These are phyloP conservation scores for Macrolepiota dolichaula DNA, from an alignment of 768 basidiomycete species.

Conservation along the genomic window DNA sequence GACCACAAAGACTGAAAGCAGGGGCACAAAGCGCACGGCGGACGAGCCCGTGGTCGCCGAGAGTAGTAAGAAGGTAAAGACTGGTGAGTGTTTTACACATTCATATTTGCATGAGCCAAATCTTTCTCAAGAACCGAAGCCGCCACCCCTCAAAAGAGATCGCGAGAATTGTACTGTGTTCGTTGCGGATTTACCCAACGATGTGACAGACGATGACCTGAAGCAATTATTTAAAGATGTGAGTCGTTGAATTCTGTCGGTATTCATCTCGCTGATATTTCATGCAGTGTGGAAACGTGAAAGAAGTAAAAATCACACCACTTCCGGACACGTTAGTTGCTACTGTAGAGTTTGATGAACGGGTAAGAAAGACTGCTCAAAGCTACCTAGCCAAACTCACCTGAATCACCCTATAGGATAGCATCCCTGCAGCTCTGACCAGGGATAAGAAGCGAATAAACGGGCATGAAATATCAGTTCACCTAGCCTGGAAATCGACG, in stretches of 20 bases:
- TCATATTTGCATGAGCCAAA: not conserved
- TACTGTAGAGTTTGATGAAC: slow-evolving; percentile 81
- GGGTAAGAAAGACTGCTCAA: slow-evolving; percentile 30
- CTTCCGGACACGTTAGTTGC: slow-evolving; percentile 64
- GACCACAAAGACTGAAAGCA: slow-evolving; percentile 17
- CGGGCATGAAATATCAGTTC: slow-evolving; percentile 75
- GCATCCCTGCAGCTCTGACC: slow-evolving; percentile 82
- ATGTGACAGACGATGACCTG: slow-evolving; percentile 64
- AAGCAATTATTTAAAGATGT: slow-evolving; percentile 82
- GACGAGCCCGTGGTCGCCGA: slow-evolving; percentile 38
- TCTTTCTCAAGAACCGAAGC: slow-evolving; percentile 36
- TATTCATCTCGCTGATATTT: not conserved
- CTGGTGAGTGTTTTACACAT: slow-evolving; percentile 39
- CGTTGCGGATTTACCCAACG: slow-evolving; percentile 64
- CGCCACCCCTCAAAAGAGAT: slow-evolving; percentile 71
- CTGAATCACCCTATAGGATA: slow-evolving; percentile 45
- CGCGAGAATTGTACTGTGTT: slow-evolving; percentile 95
- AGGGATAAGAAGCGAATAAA: slow-evolving; percentile 91
- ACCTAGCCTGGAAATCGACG: slow-evolving; percentile 91
- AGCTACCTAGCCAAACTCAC: too few species aligned
- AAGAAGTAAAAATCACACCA: slow-evolving; percentile 78
- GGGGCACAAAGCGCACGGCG: slow-evolving; percentile 60
- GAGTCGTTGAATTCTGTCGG: slow-evolving; percentile 9
- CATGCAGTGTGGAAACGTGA: slow-evolving; percentile 76
- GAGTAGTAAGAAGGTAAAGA: slow-evolving; percentile 54